Conservation (phyloP, 2,329 filamentous ascomycete genomes). For the Blastomyces silverae region DNA sequence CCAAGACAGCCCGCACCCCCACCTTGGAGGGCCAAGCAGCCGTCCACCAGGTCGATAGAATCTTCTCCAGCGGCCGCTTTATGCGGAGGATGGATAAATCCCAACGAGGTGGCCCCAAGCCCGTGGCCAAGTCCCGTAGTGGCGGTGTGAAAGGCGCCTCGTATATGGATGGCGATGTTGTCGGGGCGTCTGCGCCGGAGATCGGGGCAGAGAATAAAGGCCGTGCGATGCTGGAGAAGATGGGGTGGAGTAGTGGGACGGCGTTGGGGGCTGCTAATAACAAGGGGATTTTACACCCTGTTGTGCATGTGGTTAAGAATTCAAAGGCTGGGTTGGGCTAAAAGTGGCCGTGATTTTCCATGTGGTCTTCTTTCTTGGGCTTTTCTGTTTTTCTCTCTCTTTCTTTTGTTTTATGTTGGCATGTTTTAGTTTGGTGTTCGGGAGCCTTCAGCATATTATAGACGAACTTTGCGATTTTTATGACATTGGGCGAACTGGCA, state of each 20-base stretch:
- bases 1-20: slow-evolving; percentile 63
- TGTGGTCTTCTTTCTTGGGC: too few species aligned
- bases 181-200: slow-evolving; percentile 78
- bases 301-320: slow-evolving; percentile 80
- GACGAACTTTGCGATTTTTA: neutral
- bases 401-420: neutral
- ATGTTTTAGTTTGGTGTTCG: slow-evolving; percentile 2
- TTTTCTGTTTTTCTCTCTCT: neutral
- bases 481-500: neutral
- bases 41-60: slow-evolving; percentile 36
- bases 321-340: slow-evolving; percentile 74
- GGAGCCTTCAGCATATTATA: neutral
- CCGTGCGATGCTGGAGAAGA: slow-evolving; percentile 83
- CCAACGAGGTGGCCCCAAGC: slow-evolving; percentile 20
- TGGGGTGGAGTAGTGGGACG: slow-evolving; percentile 89
- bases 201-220: slow-evolving; percentile 77
- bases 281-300: slow-evolving; percentile 79
- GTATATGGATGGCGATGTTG: slow-evolving; percentile 78
- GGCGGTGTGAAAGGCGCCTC: slow-evolving; percentile 44
- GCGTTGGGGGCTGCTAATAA: slow-evolving; percentile 75
- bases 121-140: slow-evolving; percentile 33
- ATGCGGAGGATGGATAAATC: slow-evolving; percentile 24
- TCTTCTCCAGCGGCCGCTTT: slow-evolving; percentile 33
- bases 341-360: slow-evolving; percentile 18
- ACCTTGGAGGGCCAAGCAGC: slow-evolving; percentile 53